Base-by-base conservation (phyloP, 805 yeast species). In the Kodamaea restingae region DNA sequence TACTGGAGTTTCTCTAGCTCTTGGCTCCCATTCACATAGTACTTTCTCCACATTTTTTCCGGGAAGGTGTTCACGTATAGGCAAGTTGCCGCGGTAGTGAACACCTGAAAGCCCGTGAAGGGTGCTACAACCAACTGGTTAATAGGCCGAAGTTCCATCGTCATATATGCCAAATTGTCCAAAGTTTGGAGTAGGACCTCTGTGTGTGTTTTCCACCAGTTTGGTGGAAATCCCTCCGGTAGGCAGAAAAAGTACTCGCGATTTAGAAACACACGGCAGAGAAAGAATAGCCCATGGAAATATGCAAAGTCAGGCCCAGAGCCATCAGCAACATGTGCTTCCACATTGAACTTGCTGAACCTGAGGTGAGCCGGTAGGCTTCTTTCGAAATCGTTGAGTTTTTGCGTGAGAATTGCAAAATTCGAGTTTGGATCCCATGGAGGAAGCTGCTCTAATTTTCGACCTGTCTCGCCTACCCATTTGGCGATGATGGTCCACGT, bases 391-490 rank as follows among this genome's bases (percentile, higher is more conserved):
- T 33, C 28, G 18, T 54, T 54, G 17, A 66, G 41, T 31, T 54
- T 55, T 7, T 44, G 32, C 5, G 58, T 52, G 4, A 66, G 40
- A 15, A 49, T 47, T 30, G 41, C 46, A 39, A 55, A 63, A 3
- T 52, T 48, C 3, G 68, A 60, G 3, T 49, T 40, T 11, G 44
- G 36, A 8, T 53, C 48, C 64, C 60, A 59, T 5, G 70, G 70
- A 12, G 52, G 51, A 10, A 44, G 29, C 14, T 40, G 45, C n/a
- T 58, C 67, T n/a, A 46, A 35, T 29, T 52, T 52, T 0, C 58
- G 60, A 2, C 65, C 67, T 11, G 52, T 49, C 35, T 61, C 65
- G 4, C 70, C 65, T 1, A 61, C 63, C 69, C 70, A 65, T 41
- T 60, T 58, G 2, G 69, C 65, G 15, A 61, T 57, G 18, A 53